Base-by-base conservation (phyloP, 257 asterid species). In the Hygrophila difformis region DNA sequence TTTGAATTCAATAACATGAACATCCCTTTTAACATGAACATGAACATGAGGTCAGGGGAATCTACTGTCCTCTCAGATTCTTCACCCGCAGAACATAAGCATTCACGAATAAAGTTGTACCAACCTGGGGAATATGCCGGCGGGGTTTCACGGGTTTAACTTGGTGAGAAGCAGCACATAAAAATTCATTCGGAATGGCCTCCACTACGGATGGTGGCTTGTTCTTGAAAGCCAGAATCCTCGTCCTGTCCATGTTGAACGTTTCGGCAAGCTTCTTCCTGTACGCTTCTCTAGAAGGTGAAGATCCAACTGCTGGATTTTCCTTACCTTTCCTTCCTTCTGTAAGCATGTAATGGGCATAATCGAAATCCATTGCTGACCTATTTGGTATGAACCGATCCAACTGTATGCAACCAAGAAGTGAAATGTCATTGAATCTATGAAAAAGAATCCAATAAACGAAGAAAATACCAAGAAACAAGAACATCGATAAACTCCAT, bases 361-460 rank as follows among this genome's bases (percentile, higher is more conserved):
- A 89, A 48, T 82, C 94, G 4, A 84, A 72, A 56, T 89, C 96
- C 81, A 91, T 91, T 0, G 96, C 98, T 1, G 96, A 91, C 59
- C 96, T 76, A 51, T 91, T 91, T 8, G 98, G 98, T 34, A 89
- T 89, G 76, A 89, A 89, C 50, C 98, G 81, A 57, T 89, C 98
- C 84, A 85, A 67, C 98, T 86, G 81, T 34, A 26, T 16, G 29
- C 11, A 42, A 20, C 11, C 7, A 4, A 60, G 11, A 52, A 12
- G 4, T 16, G 16, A n/a, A n/a, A n/a, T n/a, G n/a, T 24, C 29
- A 2, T 39, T 13, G 10, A 47, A n/a, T n/a, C n/a, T n/a, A n/a
- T n/a, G n/a, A n/a, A n/a, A n/a, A n/a, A n/a, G n/a, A n/a, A n/a
- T n/a, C n/a, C n/a, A n/a, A n/a, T n/a, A n/a, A 14, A n/a, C 20